Evolutionary conservation across 805 yeast species (phyloP), one percentile per base, ranked within the genome.

Genomic region (Metschnikowia peoriensis): DNA sequence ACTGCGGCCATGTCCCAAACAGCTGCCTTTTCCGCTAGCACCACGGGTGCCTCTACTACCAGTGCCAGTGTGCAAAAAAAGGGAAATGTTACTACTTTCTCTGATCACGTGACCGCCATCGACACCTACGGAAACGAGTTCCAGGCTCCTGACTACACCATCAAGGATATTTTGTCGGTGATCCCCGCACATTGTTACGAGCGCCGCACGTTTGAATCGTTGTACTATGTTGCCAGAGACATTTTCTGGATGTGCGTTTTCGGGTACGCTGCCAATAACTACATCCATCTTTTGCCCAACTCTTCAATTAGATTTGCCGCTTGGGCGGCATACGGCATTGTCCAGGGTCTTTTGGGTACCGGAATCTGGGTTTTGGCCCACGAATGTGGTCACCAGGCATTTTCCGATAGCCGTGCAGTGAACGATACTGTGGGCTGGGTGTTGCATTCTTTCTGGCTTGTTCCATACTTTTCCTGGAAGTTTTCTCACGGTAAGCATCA

Each of bases 341-440:
- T 72, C 43, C 81, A 82, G 61, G 90, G 93, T 29, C 72, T 88
- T 50, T 81, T 86, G 54, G 84, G 85, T 53, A 85, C 91, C 32
- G 96, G 96, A 44, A 49, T 85, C 46, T 89, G 96, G 96, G 86
- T 89, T 46, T 66, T 89, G 72, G 94, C 96, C 49, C 96, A 89
- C 70, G 96, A 89, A 71, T 89, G 96, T 76, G 96, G 96, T 55
- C 96, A 89, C 69, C 86, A 83, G 61, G 96, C 96, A 22, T 89
- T 89, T 70, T 78, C 86, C 39, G 88, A 86, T 62, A 84, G 83
- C 65, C 83, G 83, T 39, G 70, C 77, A 73, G 83, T 88, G 58
- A 88, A 89, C 69, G 93, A 89, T 69, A 70, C 82, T 39, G 86
- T 85, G 43, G 96, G 96, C 44, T 89, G 96, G 96, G 67, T 86